Conservation (phyloP, 495 filamentous ascomycete genomes). For the Podospora anserina region DNA sequence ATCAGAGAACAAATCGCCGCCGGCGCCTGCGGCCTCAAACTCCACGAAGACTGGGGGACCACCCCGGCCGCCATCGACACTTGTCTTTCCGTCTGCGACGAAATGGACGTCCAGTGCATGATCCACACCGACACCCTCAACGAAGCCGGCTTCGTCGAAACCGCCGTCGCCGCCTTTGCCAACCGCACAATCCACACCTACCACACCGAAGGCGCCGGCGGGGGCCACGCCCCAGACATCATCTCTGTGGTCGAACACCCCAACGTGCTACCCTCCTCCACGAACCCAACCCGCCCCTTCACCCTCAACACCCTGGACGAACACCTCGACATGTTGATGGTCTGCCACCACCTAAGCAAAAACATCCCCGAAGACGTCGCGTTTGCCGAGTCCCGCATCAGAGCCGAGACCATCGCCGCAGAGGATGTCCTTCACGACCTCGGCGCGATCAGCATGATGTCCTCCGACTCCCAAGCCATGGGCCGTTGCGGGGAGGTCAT, state of each 20-base stretch:
- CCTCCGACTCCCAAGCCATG: conserved; percentile 95
- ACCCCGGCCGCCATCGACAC: conserved; percentile 91
- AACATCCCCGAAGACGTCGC: conserved; percentile 95
- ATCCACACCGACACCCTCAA: conserved; percentile 99
- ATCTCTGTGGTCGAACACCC: conserved; percentile 86
- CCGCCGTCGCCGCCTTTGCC: conserved; percentile 84
- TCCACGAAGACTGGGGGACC: conserved; percentile 97
- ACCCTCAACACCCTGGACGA: conserved; percentile 93
- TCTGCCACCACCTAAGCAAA: conserved; percentile 90
- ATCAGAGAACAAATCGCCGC: conserved; percentile 79
- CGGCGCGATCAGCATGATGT: conserved; percentile 98
- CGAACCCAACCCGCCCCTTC: conserved; percentile 91
- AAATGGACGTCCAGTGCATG: conserved; percentile 88
- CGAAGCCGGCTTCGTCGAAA: conserved; percentile 95
- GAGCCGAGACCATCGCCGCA: conserved; percentile 93
- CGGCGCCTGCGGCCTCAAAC: conserved; percentile 86
- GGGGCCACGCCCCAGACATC: conserved; percentile 96
- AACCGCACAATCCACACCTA: conserved; percentile 94
- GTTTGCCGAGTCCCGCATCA: conserved; percentile 92
- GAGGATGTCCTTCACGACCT: conserved; percentile 97
- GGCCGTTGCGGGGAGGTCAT: conserved; percentile 95
- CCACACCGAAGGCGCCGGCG: conserved; percentile 95
- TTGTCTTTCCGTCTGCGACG: conserved; percentile 83
- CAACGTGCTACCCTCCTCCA: conserved; percentile 91
- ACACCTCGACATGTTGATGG: conserved; percentile 98